These are phyloP conservation scores for Coffea canephora DNA, from an alignment of 257 asterid genomes.

Conservation along the genomic window DNA sequence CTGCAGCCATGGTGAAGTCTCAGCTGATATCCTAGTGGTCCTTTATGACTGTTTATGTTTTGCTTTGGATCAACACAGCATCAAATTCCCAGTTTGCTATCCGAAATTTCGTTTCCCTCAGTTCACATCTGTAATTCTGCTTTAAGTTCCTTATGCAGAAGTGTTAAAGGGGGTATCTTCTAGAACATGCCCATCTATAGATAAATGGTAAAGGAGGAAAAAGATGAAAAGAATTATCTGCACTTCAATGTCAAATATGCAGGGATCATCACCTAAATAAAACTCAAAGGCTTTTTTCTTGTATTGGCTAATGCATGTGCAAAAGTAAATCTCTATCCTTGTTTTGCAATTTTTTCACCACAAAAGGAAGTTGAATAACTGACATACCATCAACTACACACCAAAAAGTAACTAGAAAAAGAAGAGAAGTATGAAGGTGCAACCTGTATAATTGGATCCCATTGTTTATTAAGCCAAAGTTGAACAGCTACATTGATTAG, in stretches of 20 bases:
- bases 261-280: neutral
- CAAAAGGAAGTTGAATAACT: neutral
- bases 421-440: neutral
- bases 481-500: constrained; percentile 70
- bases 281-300: neutral
- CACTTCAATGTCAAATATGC: neutral
- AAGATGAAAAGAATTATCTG: neutral
- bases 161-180: neutral
- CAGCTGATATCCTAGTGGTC: neutral
- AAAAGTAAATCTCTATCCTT: neutral
- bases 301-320: neutral
- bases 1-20: neutral
- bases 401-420: neutral
- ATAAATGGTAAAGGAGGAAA: neutral
- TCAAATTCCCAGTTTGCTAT: neutral
- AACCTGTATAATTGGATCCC: constrained; percentile 71
- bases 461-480: constrained; percentile 68
- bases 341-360: neutral
- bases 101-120: neutral
- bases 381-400: neutral
- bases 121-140: neutral
- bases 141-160: neutral
- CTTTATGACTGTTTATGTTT: neutral
- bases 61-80: neutral
- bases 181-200: neutral